Conservation (phyloP, 352 stramenopile genomes). For the Phytophthora fragariaefolia region DNA sequence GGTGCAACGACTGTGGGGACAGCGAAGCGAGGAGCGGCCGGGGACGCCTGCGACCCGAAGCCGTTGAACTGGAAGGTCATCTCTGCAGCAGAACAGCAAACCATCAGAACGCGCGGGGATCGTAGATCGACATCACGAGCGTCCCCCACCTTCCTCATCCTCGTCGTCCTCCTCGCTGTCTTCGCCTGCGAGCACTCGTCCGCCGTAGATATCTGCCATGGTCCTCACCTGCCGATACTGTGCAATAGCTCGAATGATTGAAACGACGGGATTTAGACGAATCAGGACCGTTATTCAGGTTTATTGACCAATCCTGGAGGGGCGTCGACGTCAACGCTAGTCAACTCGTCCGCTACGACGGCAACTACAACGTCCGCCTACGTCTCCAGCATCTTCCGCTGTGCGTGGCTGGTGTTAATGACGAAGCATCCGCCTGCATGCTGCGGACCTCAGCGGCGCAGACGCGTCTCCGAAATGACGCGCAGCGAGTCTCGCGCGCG, state of each 20-base stretch:
- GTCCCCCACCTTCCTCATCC: conserved; percentile 51
- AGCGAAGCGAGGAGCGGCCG: conserved; percentile 38
- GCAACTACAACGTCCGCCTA: no score
- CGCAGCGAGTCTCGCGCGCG: conserved; percentile 80
- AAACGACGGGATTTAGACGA: conserved; percentile 17
- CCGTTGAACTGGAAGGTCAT: conserved; percentile 64
- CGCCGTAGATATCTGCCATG: conserved; percentile 69
- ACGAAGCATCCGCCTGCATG: no score
- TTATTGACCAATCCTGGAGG: conserved; percentile 14
- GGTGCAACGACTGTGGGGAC: conserved; percentile 31
- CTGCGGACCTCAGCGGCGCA: conserved; percentile 51
- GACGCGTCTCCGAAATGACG: conserved; percentile 81
- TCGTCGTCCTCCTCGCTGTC: conserved; percentile 85
- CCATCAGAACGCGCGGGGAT: background rate
- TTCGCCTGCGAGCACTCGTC: conserved; percentile 75
- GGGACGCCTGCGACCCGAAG: conserved; percentile 35
- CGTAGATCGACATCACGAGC: background rate
- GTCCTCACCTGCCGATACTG: background rate
- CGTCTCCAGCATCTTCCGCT: no score
- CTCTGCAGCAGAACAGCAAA: conserved; percentile 23
- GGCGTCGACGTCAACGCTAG: no score
- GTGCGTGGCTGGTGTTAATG: no score
- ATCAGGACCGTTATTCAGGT: conserved; percentile 19
- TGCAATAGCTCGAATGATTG: conserved; percentile 2
- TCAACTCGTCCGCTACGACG: no score